Conservation (phyloP, 2,329 filamentous ascomycete species). For the Zalaria sp. region DNA sequence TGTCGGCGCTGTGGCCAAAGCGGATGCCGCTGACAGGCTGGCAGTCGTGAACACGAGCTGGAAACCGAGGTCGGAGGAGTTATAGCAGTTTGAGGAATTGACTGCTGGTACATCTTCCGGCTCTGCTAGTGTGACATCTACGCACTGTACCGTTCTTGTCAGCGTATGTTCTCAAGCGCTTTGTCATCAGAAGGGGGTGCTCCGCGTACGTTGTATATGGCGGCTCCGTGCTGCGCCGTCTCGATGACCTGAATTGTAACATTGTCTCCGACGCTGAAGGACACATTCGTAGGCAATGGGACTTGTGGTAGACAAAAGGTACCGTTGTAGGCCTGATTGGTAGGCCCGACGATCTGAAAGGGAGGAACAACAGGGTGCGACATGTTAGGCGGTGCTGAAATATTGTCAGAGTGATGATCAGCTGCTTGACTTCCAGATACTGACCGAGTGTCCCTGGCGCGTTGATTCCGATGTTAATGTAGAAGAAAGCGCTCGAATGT, state of each 20-base stretch:
- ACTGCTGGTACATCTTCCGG: slow-evolving; percentile 63
- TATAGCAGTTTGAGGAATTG: slow-evolving; percentile 76
- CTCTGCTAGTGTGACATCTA: slow-evolving; percentile 84
- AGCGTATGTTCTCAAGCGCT: not conserved
- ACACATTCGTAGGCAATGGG: slow-evolving; percentile 59
- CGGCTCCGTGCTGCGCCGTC: slow-evolving; percentile 66
- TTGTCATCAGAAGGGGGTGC: not conserved
- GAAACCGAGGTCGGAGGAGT: slow-evolving; percentile 64
- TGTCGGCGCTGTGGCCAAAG: not conserved
- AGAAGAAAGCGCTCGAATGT: slow-evolving; percentile 67
- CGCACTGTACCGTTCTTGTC: slow-evolving; percentile 46
- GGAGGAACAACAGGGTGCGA: slow-evolving; percentile 65
- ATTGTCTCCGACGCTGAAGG: slow-evolving; percentile 66
- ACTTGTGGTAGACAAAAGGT: slow-evolving; percentile 83
- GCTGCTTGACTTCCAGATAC: not conserved
- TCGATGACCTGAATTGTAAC: slow-evolving; percentile 86
- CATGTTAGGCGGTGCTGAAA: slow-evolving; percentile 64
- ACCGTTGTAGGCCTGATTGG: slow-evolving; percentile 62
- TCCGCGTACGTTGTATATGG: slow-evolving; percentile 61
- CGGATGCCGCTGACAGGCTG: slow-evolving; percentile 8
- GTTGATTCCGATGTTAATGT: slow-evolving; percentile 77
- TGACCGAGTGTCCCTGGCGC: slow-evolving; percentile 7
- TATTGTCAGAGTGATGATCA: not conserved
- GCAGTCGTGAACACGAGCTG: slow-evolving; percentile 55
- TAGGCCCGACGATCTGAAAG: slow-evolving; percentile 72